A percentile compares a stretch with the other conserved stretches of the same genome.
Conservation (phyloP, 208 protist species). For the Acanthamoeba sp. region DNA sequence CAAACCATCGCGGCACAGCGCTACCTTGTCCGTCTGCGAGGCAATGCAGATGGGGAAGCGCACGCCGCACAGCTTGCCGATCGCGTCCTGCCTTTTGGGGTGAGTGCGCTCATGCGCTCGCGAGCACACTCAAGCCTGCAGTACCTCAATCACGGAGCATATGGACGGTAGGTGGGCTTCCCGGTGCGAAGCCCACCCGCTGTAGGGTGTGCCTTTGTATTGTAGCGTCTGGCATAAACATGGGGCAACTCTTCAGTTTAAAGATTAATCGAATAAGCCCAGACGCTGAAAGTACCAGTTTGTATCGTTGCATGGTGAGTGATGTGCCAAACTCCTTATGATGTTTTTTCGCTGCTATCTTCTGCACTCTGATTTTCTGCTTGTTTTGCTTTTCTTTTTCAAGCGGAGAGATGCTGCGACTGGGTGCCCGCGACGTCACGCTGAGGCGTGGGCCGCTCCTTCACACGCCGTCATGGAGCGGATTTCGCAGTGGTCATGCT, state of each 20-base stretch:
- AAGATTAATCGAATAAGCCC: background rate
- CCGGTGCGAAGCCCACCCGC: background rate
- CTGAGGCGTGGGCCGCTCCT: background rate
- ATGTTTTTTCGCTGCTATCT: too few relatives aligned
- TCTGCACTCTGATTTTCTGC: too few relatives aligned
- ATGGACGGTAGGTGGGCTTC: background rate
- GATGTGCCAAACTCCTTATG: too few relatives aligned
- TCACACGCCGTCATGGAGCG: background rate
- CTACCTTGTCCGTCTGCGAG: slow-evolving; percentile 20
- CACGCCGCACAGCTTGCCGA: slow-evolving; percentile 2
- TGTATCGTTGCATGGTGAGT: slow-evolving; percentile 37
- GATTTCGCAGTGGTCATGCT: background rate
- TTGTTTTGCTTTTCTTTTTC: background rate
- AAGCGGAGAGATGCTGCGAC: background rate
- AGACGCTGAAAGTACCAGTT: background rate
- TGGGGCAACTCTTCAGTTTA: background rate
- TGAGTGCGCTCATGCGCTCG: background rate
- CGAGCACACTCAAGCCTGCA: background rate
- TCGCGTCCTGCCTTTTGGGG: background rate
- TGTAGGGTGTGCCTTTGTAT: slow-evolving; percentile 18
- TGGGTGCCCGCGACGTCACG: background rate
- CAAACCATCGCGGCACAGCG: background rate
- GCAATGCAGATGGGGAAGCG: background rate
- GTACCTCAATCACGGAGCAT: slow-evolving; percentile 13
- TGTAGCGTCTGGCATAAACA: background rate